phyloP scores from a whole-genome alignment of 805 yeast species.

The Teunomyces pallodes region DNA sequence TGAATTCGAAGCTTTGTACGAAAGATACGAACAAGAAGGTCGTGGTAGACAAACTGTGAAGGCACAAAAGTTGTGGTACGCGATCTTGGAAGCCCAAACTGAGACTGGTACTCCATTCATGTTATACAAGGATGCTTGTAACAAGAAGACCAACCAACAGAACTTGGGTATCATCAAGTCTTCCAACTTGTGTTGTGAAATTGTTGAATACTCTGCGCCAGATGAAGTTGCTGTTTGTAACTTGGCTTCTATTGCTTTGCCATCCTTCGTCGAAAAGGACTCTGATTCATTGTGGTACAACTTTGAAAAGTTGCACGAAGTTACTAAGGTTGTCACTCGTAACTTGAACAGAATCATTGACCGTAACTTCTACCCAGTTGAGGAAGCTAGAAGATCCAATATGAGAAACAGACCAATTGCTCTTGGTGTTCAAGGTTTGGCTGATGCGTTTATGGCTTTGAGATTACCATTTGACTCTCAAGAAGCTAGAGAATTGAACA shows the following conservation, averaged over 20 bases:
- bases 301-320: conserved; percentile 54
- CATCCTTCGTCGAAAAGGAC: conserved; percentile 50
- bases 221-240: conserved; percentile 63
- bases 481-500: conserved; percentile 55
- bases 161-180: conserved; percentile 60
- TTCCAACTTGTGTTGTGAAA: conserved; percentile 62
- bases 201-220: conserved; percentile 57
- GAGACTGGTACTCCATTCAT: conserved; percentile 66
- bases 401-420: conserved; percentile 62
- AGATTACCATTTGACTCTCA: conserved; percentile 58
- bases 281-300: conserved; percentile 43
- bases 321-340: conserved; percentile 52
- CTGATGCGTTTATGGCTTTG: conserved; percentile 55
- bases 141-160: conserved; percentile 56
- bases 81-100: conserved; percentile 60
- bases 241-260: conserved; percentile 58
- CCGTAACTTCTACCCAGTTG: conserved; percentile 55
- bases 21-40: conserved; percentile 49
- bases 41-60: conserved; percentile 49
- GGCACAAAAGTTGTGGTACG: conserved; percentile 62
- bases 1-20: conserved; percentile 52
- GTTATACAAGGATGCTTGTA: conserved; percentile 64
- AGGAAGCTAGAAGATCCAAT: conserved; percentile 52
- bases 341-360: conserved; percentile 58
- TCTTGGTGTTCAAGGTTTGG: conserved; percentile 62